Evolutionary conservation across 192 early-diverging fungal genomes (phyloP).

Genomic region (Funneliformis mosseae): DNA sequence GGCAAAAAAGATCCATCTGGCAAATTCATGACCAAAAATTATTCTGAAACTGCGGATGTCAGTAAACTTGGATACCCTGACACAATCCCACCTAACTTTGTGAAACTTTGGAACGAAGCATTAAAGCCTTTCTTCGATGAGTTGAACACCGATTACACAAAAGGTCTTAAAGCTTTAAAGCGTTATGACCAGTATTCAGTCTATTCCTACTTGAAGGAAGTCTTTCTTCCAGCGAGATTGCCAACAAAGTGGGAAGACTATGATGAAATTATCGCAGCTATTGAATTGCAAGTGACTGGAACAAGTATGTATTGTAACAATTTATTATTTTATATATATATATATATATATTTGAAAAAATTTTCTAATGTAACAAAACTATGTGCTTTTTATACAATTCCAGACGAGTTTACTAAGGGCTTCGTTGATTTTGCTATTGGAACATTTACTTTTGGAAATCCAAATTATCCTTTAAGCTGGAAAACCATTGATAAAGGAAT

Average conservation of each 20-base stretch:
- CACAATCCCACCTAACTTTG: background rate
- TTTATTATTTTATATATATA: too few species aligned
- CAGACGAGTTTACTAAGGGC: background rate
- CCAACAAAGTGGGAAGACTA: background rate
- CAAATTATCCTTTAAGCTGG: constrained; percentile 15
- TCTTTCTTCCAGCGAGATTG: background rate
- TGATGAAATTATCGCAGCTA: constrained; percentile 4
- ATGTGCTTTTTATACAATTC: too few species aligned
- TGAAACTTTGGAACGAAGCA: background rate
- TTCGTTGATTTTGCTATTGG: background rate
- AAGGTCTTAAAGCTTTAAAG: background rate
- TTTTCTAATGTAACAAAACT: too few species aligned
- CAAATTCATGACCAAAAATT: background rate
- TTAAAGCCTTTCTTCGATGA: background rate
- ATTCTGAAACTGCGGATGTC: background rate
- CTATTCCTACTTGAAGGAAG: constrained; percentile 7
- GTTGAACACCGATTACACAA: background rate
- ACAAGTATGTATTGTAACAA: background rate
- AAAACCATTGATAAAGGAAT: constrained; percentile 39
- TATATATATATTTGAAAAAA: too few species aligned
- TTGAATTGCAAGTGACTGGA: background rate
- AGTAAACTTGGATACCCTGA: background rate
- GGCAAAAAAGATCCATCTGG: background rate
- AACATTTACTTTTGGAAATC: constrained; percentile 19
- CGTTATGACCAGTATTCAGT: background rate